phyloP scores from a whole-genome alignment of 352 stramenopile species.

The Pythium monospermum region DNA sequence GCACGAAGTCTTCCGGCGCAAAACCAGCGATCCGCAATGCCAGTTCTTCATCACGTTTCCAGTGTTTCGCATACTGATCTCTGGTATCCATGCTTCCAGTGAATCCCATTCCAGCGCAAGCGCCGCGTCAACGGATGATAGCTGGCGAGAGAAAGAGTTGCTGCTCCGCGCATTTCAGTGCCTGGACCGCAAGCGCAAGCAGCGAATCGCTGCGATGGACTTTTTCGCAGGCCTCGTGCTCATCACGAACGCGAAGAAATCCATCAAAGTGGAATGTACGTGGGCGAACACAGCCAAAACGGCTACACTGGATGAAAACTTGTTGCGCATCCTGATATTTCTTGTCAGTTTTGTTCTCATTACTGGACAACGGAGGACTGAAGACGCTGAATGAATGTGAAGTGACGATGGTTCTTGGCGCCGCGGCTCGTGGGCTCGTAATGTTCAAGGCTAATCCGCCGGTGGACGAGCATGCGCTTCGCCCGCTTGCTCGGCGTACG shows the following conservation, averaged over 20 bases:
- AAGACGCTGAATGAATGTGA: constrained; percentile 62
- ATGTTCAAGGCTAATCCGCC: constrained; percentile 44
- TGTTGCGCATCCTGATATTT: too few relatives aligned
- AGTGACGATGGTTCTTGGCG: constrained; percentile 48
- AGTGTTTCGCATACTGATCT: constrained; percentile 42
- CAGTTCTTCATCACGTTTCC: constrained; percentile 55
- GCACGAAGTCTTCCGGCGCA: constrained; percentile 42
- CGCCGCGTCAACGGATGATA: neutral
- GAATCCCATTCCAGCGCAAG: neutral
- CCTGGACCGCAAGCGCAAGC: constrained; percentile 25
- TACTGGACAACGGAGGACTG: constrained; percentile 55
- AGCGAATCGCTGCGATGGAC: constrained; percentile 38
- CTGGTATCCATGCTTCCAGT: neutral
- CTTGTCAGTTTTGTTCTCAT: constrained; percentile 53
- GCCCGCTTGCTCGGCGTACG: constrained; percentile 42
- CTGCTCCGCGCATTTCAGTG: constrained; percentile 39
- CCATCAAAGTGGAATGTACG: constrained; percentile 59
- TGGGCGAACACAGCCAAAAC: too few relatives aligned
- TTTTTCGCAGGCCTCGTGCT: constrained; percentile 62
- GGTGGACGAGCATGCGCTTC: constrained; percentile 6
- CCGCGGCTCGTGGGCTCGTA: constrained; percentile 36
- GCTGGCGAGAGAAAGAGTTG: constrained; percentile 28
- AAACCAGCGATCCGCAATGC: constrained; percentile 20
- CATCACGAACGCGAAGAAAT: constrained; percentile 58
- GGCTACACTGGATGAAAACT: too few relatives aligned